Percentiles rank a stretch among this genome's conserved stretches.
phyloP scores from a whole-genome alignment of 177 flowering plant genomes.

The Telopea speciosissima region DNA sequence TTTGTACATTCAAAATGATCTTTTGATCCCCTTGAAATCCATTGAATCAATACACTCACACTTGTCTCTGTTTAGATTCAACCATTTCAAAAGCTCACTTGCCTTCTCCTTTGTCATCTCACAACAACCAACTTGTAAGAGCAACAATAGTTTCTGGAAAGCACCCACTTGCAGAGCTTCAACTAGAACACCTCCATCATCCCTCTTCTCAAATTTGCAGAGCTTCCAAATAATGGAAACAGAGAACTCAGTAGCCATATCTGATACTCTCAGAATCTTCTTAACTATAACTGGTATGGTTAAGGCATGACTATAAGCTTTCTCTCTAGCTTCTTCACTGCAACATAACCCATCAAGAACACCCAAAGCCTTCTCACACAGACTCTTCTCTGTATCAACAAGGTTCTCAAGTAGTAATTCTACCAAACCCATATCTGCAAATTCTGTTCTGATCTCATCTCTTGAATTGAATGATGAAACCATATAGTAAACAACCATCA shows the following conservation, averaged over 20 bases:
- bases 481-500: conserved; percentile 34
- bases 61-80: conserved; percentile 40
- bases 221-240: conserved; percentile 64
- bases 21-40: conserved; percentile 47
- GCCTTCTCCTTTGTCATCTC: conserved; percentile 49
- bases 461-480: conserved; percentile 22
- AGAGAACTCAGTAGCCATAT: conserved; percentile 53
- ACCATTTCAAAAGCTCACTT: conserved; percentile 56
- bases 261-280: conserved; percentile 66
- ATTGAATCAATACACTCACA: conserved; percentile 55
- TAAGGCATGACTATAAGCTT: conserved; percentile 37
- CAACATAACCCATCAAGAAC: conserved; percentile 47
- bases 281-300: conserved; percentile 63
- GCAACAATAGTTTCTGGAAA: conserved; percentile 61
- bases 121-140: conserved; percentile 60
- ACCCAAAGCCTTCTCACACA: conserved; percentile 60
- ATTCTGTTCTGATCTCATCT: conserved; percentile 14
- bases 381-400: conserved; percentile 50
- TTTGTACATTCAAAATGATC: conserved; percentile 33
- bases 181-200: conserved; percentile 25
- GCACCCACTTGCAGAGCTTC: conserved; percentile 63
- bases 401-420: conserved; percentile 46
- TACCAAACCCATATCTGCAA: conserved; percentile 51
- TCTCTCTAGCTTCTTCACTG: conserved; percentile 31
- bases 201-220: conserved; percentile 29